Evolutionary conservation across 805 yeast genomes (phyloP).

Genomic region (Metschnikowia henanensis): DNA sequence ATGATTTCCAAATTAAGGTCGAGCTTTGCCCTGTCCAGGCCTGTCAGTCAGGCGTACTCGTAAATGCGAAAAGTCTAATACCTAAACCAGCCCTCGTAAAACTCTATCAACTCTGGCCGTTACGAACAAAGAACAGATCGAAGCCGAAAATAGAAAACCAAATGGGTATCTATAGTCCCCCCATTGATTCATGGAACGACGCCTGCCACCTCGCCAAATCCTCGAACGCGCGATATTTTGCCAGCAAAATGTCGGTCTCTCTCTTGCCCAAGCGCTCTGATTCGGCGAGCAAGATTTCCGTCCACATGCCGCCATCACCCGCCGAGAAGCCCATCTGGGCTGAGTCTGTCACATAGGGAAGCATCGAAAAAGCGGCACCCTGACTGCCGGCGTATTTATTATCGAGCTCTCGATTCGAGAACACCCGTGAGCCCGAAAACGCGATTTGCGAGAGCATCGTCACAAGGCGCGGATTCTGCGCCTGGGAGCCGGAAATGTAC

Average conservation of each 20-base stretch:
- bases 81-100: too few species aligned
- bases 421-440: slow-evolving; percentile 4
- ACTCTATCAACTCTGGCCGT: too few species aligned
- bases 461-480: slow-evolving; percentile 33
- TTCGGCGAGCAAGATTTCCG: not conserved
- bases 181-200: slow-evolving; percentile 9
- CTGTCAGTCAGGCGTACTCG: too few species aligned
- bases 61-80: too few species aligned
- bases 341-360: not conserved
- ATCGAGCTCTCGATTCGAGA: not conserved
- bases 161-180: not conserved
- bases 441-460: slow-evolving; percentile 10
- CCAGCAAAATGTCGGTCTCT: not conserved
- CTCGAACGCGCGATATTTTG: slow-evolving; percentile 9
- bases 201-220: slow-evolving; percentile 16
- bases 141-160: too few species aligned
- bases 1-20: too few species aligned
- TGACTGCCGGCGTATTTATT: slow-evolving; percentile 12
- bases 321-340: not conserved
- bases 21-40: too few species aligned
- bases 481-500: slow-evolving; percentile 55
- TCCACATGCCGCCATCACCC: not conserved
- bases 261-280: not conserved
- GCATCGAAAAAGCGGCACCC: slow-evolving; percentile 9
- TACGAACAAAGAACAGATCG: too few species aligned